Percentiles rank a stretch among this genome's conserved stretches.
These are phyloP conservation scores for Mycena olivaceomarginata DNA, from an alignment of 768 basidiomycete genomes.

Conservation along the genomic window DNA sequence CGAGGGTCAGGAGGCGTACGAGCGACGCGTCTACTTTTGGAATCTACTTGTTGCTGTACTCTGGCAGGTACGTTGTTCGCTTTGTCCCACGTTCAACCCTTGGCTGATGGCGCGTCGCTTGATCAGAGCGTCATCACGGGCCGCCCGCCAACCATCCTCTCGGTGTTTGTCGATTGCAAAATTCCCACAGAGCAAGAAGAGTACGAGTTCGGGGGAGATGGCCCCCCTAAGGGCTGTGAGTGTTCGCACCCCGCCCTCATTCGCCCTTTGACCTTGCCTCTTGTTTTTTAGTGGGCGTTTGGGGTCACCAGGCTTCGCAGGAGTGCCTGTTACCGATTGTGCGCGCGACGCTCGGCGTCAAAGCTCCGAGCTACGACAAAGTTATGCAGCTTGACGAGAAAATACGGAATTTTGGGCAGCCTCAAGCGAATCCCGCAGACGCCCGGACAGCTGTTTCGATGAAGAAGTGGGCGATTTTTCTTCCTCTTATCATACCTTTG, in stretches of 20 bases:
- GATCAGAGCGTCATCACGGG: slow-evolving; percentile 67
- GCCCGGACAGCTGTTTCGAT: slow-evolving; percentile 62
- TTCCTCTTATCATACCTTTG: not conserved
- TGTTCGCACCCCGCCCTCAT: slow-evolving; percentile 11
- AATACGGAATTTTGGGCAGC: slow-evolving; percentile 61
- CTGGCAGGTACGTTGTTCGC: slow-evolving; percentile 65
- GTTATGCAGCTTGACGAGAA: slow-evolving; percentile 71
- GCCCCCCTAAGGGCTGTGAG: slow-evolving; percentile 68
- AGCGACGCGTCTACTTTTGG: slow-evolving; percentile 74
- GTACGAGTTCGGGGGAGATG: slow-evolving; percentile 61
- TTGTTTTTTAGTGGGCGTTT: slow-evolving; percentile 62
- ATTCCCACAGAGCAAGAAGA: slow-evolving; percentile 70
- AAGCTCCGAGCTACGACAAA: slow-evolving; percentile 66
- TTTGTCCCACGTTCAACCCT: not conserved
- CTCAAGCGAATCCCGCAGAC: slow-evolving; percentile 48
- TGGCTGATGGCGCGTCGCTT: slow-evolving; percentile 18
- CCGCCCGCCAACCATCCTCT: slow-evolving; percentile 66
- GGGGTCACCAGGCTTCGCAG: slow-evolving; percentile 64
- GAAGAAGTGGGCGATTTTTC: slow-evolving; percentile 45
- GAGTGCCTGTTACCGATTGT: slow-evolving; percentile 67
- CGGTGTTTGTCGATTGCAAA: slow-evolving; percentile 65
- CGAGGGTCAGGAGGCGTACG: slow-evolving; percentile 69
- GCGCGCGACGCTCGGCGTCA: slow-evolving; percentile 61
- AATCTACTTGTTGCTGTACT: slow-evolving; percentile 67
- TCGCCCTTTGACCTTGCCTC: slow-evolving; percentile 15